phyloP scores from a whole-genome alignment of 2,329 filamentous ascomycete species.

The Talaromyces sp. region DNA sequence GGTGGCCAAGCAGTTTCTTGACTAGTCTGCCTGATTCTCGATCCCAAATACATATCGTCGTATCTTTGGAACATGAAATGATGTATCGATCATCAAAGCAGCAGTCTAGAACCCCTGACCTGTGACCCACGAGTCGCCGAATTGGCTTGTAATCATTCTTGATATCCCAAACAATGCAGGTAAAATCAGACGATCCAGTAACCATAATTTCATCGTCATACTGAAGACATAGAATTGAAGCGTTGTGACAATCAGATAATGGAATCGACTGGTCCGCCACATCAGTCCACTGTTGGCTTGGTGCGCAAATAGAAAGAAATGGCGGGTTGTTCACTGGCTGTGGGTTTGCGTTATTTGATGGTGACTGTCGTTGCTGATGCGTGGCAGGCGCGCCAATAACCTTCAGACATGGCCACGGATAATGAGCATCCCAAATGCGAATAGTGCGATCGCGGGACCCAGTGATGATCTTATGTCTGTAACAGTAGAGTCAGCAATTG shows the following conservation, averaged over 20 bases:
- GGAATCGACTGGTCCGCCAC: conserved; percentile 43
- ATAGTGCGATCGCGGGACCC: conserved; percentile 95
- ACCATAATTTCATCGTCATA: conserved; percentile 92
- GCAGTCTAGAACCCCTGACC: conserved; percentile 86
- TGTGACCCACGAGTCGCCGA: conserved; percentile 73
- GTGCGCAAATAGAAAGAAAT: conserved; percentile 50
- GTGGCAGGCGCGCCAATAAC: conserved; percentile 66
- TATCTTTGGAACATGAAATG: conserved; percentile 95
- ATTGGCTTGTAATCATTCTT: conserved; percentile 75
- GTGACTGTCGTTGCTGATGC: conserved; percentile 15
- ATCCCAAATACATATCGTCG: conserved; percentile 92
- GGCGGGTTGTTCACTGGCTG: conserved; percentile 42
- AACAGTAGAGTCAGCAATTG: conserved; percentile 1
- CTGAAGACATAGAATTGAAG: conserved; percentile 90
- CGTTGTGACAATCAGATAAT: conserved; percentile 69
- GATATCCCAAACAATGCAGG: conserved; percentile 88
- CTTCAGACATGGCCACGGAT: conserved; percentile 72
- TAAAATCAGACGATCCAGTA: conserved; percentile 88
- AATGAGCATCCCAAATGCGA: conserved; percentile 92
- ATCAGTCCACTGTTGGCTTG: conserved; percentile 55
- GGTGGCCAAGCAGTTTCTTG: conserved; percentile 78
- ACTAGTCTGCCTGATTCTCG: conserved; percentile 72
- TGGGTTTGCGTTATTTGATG: conserved; percentile 27
- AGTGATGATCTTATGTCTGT: conserved; percentile 87
- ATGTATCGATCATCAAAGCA: conserved; percentile 91